Conservation (phyloP, 1,139 yeast species). For the Scheffersomyces quercinus region DNA sequence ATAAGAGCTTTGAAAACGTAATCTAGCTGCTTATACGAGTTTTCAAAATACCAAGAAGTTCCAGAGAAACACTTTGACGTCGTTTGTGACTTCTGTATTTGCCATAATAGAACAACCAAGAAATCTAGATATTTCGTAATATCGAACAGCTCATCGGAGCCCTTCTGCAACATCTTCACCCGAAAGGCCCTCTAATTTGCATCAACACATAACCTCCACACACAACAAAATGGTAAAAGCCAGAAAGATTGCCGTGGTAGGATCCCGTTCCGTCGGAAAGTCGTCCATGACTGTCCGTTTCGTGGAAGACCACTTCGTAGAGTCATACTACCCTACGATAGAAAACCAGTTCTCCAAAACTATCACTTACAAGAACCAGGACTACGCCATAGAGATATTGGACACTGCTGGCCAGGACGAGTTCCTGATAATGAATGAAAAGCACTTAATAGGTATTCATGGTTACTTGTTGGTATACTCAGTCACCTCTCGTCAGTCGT, state of each 20-base stretch:
- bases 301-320: slow-evolving; percentile 87
- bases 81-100: too few relatives aligned
- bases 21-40: too few relatives aligned
- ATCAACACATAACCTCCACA: not conserved
- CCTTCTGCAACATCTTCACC: not conserved
- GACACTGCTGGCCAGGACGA: slow-evolving; percentile 98
- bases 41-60: too few relatives aligned
- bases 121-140: too few relatives aligned
- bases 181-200: not conserved
- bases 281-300: slow-evolving; percentile 84
- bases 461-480: slow-evolving; percentile 85
- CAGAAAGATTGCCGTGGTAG: slow-evolving; percentile 84
- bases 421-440: slow-evolving; percentile 79
- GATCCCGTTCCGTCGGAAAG: slow-evolving; percentile 89
- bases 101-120: too few relatives aligned
- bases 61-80: too few relatives aligned
- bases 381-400: slow-evolving; percentile 79
- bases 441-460: slow-evolving; percentile 79
- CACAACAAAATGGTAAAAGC: slow-evolving; percentile 43
- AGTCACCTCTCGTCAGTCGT: slow-evolving; percentile 75
- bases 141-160: not conserved
- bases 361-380: slow-evolving; percentile 69
- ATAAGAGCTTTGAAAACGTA: too few relatives aligned
- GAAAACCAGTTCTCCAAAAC: slow-evolving; percentile 84
- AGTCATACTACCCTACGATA: slow-evolving; percentile 88